Percentiles rank a stretch among this genome's conserved stretches.
These are phyloP conservation scores for Crataegus laevigata DNA, from an alignment of 306 rosid species.

Conservation along the genomic window DNA sequence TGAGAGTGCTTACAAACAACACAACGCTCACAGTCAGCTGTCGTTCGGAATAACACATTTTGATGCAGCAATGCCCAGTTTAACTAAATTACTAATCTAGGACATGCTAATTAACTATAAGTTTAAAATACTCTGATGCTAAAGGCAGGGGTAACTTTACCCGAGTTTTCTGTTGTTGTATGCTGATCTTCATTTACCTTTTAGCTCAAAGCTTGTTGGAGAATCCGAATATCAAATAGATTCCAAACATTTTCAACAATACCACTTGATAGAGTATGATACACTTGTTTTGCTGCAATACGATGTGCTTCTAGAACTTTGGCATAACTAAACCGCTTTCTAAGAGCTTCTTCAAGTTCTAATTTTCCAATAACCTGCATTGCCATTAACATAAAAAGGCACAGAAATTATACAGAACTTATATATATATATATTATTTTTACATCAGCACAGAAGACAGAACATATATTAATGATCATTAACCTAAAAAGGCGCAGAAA, in stretches of 20 bases:
- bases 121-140: background rate
- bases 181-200: constrained; percentile 6
- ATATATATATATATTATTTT: too few relatives aligned
- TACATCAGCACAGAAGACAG: too few relatives aligned
- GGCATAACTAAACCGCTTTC: constrained; percentile 41
- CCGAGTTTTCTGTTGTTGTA: background rate
- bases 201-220: constrained; percentile 29
- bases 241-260: constrained; percentile 52
- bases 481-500: background rate
- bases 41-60: background rate
- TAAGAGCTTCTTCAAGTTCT: constrained; percentile 52
- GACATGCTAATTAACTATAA: background rate
- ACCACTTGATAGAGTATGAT: constrained; percentile 46
- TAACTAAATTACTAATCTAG: background rate
- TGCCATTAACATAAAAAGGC: background rate
- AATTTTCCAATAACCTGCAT: constrained; percentile 59
- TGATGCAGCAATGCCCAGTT: background rate
- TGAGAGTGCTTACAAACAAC: background rate
- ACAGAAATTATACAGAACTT: too few relatives aligned
- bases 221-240: constrained; percentile 45
- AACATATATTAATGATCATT: too few relatives aligned
- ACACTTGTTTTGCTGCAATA: constrained; percentile 57
- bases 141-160: background rate
- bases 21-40: background rate
- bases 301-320: constrained; percentile 62